Evolutionary conservation across 2,329 filamentous ascomycete species (phyloP).

Genomic region (Ophiostoma ulmi): DNA sequence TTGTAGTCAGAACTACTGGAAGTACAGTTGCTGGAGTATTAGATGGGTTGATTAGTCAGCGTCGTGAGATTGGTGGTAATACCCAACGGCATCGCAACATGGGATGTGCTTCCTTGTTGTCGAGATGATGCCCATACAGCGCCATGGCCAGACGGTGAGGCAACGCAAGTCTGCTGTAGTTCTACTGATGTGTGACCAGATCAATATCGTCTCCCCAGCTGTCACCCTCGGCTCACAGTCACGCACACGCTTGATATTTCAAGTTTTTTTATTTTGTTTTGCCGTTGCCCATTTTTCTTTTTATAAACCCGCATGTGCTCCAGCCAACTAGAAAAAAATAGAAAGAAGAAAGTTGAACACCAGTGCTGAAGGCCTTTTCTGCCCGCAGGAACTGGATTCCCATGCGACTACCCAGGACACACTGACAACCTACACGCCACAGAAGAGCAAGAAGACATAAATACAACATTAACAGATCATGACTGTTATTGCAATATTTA

Average conservation of each 20-base stretch:
- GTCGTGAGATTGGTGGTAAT: background rate
- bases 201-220: background rate
- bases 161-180: too few species aligned
- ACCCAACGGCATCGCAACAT: background rate
- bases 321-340: constrained; percentile 18
- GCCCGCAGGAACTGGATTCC: constrained; percentile 8
- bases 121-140: too few species aligned
- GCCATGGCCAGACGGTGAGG: background rate
- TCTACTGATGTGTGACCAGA: too few species aligned
- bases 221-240: background rate
- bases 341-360: constrained; percentile 9
- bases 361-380: background rate
- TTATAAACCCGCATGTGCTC: constrained; percentile 19
- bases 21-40: too few species aligned
- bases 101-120: background rate
- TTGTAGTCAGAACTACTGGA: background rate
- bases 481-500: constrained; percentile 48
- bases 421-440: background rate
- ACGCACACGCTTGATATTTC: background rate
- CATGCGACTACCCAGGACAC: constrained; percentile 16
- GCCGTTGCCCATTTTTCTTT: constrained; percentile 10
- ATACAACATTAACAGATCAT: constrained; percentile 23
- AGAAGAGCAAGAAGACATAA: constrained; percentile 10
- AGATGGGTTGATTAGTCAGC: too few species aligned
- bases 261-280: constrained; percentile 15